These are phyloP conservation scores for Entamoeba nuttalli DNA, from an alignment of 208 protist species.

Conservation along the genomic window DNA sequence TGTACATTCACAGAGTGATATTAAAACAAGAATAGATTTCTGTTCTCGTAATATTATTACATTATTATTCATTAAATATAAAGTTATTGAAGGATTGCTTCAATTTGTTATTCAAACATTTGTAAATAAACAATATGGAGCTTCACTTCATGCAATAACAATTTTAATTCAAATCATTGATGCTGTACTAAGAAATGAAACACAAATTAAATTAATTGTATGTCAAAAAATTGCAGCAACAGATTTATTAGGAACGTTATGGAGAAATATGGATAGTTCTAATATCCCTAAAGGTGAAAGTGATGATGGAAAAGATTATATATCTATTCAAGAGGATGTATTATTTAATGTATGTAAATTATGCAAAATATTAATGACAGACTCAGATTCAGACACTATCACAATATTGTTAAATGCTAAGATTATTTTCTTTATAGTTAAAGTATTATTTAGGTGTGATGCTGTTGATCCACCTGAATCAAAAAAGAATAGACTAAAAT, in stretches of 20 bases:
- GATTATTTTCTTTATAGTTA: background rate
- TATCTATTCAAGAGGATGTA: background rate
- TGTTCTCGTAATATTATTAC: background rate
- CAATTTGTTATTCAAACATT: background rate
- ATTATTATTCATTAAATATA: background rate
- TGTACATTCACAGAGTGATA: background rate
- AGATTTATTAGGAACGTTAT: background rate
- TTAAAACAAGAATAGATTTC: background rate
- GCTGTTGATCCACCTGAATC: background rate
- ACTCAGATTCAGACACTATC: background rate
- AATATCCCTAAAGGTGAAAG: too few relatives aligned
- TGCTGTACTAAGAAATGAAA: background rate
- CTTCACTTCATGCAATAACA: background rate
- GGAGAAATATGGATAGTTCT: background rate
- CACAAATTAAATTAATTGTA: background rate
- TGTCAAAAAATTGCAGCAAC: background rate
- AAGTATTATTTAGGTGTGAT: background rate
- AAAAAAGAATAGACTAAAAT: background rate
- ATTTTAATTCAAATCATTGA: background rate
- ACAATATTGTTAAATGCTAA: background rate
- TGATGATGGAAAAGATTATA: background rate
- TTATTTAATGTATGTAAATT: background rate
- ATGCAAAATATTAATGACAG: background rate
- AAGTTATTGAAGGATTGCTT: background rate
- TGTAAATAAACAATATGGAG: background rate